These are phyloP conservation scores for Geotrichum cucujoidarum DNA, from an alignment of 1,139 yeast genomes.

Conservation along the genomic window DNA sequence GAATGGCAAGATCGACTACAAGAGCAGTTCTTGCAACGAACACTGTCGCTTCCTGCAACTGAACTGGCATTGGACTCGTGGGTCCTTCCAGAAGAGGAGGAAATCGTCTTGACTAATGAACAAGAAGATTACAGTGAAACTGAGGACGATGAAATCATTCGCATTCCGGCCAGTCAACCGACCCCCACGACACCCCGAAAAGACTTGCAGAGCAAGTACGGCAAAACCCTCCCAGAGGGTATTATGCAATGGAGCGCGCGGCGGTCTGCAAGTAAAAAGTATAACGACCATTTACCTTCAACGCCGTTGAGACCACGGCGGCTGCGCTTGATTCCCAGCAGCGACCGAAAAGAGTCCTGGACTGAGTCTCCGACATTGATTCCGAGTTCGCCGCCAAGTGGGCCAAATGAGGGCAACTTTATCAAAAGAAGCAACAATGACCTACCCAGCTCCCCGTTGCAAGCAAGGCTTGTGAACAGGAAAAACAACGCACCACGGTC, in stretches of 20 bases:
- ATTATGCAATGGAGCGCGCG: constrained; percentile 6
- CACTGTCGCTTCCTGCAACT: not conserved
- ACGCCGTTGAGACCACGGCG: too few species aligned
- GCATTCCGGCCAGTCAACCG: not conserved
- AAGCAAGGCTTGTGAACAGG: too few species aligned
- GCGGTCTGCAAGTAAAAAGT: constrained; percentile 9
- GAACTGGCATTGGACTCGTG: constrained; percentile 4
- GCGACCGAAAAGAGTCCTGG: too few species aligned
- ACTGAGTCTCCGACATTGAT: too few species aligned
- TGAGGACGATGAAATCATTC: not conserved
- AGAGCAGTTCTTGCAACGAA: not conserved
- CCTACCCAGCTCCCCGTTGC: too few species aligned
- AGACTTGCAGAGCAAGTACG: not conserved
- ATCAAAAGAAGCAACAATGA: too few species aligned
- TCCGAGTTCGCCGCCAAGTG: too few species aligned
- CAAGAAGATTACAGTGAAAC: not conserved
- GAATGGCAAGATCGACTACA: constrained; percentile 9
- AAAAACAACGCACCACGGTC: too few species aligned
- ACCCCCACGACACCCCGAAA: not conserved
- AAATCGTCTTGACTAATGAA: not conserved
- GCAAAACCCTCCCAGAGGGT: constrained; percentile 1
- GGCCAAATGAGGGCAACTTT: too few species aligned
- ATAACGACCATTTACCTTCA: too few species aligned
- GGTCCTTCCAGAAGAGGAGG: not conserved
- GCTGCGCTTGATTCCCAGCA: too few species aligned